Evolutionary conservation across 768 basidiomycete genomes (phyloP), one percentile per base, ranked within the genome.

Genomic region (Gymnopilus junonius): DNA sequence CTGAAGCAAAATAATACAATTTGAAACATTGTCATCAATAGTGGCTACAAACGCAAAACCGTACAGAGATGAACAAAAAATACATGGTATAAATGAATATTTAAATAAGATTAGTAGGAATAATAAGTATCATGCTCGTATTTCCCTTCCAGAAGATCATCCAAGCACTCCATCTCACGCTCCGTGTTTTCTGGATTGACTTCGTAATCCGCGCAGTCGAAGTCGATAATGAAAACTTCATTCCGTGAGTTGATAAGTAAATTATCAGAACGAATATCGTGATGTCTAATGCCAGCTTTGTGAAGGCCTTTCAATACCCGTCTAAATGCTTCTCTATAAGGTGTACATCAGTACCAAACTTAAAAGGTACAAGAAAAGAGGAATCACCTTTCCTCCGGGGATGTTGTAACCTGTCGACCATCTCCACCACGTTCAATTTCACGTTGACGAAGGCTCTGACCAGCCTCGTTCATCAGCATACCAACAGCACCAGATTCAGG

Each of bases 211-310:
- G 70, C 64, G 32, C 64, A 58, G 54, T 74, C 72, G 55, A 75
- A 74, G 56, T 75, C 74, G 31, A 71, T 70, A 34, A 74, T 69
- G 27, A 46, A 64, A 23, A 69, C 67, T 12, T 48, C 51, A 8
- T 68, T 69, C 1, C 58, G 48, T 27, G 68, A 59, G 39, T 70
- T 59, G 43, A 71, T 51, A 23, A 68, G 60, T 40, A 75, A 48
- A 40, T 75, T 75, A 17, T 64, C 35, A 2, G 65, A 51, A 8
- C 71, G 70, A 12, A 75, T 55, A 53, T 76, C 75, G 23, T 69
- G 59, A 40, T 75, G 70, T n/a, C 66, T 63, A 11, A 75, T 66
- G 29, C 69, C 69, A 15, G 69, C 71, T 6, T 62, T 46, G 20
- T 75, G 74, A 17, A 74, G 71, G 4, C 66, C 61, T 29, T 62